These are phyloP conservation scores for Candida nonsorbophila DNA, from an alignment of 805 yeast genomes.

Conservation along the genomic window DNA sequence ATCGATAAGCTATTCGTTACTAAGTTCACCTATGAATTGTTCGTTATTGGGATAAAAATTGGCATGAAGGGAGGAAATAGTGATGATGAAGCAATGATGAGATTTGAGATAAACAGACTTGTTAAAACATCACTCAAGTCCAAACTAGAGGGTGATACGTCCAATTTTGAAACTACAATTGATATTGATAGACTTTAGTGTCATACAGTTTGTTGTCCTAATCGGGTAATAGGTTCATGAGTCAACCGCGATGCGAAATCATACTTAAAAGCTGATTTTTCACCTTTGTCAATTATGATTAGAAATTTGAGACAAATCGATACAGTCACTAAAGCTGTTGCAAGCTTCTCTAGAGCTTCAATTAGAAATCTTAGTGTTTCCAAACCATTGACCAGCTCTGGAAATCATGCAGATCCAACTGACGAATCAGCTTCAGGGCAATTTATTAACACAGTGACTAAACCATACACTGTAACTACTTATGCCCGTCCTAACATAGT, in stretches of 20 bases:
- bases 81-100: constrained; percentile 58
- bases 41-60: constrained; percentile 51
- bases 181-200: constrained; percentile 17
- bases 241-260: constrained; percentile 32
- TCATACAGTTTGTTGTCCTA: constrained; percentile 2
- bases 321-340: too few species aligned
- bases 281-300: too few species aligned
- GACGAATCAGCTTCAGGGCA: too few species aligned
- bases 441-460: constrained; percentile 40
- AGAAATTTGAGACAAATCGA: too few species aligned
- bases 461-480: constrained; percentile 64
- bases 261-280: constrained; percentile 3
- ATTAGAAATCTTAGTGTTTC: too few species aligned
- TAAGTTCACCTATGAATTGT: constrained; percentile 58
- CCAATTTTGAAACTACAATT: constrained; percentile 32
- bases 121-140: constrained; percentile 28
- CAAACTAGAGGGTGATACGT: constrained; percentile 12
- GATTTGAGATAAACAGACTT: constrained; percentile 44
- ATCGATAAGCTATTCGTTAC: constrained; percentile 49
- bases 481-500: constrained; percentile 76
- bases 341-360: too few species aligned
- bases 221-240: constrained; percentile 17
- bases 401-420: too few species aligned
- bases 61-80: constrained; percentile 65
- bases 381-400: too few species aligned